Evolutionary conservation across 1,284 basidiomycete species (phyloP).

Genomic region (Cryptococcus amylolentus): DNA sequence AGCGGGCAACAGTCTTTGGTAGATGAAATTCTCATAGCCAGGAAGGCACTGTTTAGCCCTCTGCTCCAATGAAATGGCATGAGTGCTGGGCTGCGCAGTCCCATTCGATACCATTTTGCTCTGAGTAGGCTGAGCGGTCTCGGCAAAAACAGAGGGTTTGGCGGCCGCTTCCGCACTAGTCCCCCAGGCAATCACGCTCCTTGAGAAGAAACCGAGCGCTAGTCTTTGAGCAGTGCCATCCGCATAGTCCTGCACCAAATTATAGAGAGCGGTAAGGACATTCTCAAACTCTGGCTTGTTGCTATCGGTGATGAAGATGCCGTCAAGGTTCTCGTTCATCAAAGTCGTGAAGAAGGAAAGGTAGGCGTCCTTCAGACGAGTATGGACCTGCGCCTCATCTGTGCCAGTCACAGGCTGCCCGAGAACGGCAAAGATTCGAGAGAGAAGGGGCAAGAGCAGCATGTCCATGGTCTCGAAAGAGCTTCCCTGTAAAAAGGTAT

Average conservation of each 20-base stretch:
- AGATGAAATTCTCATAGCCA: conserved; percentile 90
- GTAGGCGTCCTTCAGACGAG: conserved; percentile 88
- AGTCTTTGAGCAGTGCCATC: conserved; percentile 74
- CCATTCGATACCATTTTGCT: conserved; percentile 51
- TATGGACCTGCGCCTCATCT: conserved; percentile 78
- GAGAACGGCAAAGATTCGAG: conserved; percentile 77
- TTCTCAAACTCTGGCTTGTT: conserved; percentile 78
- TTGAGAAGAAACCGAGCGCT: conserved; percentile 74
- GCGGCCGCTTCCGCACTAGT: conserved; percentile 52
- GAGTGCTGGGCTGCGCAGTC: conserved; percentile 32
- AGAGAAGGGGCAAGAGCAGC: conserved; percentile 78
- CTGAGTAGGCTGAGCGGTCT: conserved; percentile 34
- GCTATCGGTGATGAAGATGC: conserved; percentile 72
- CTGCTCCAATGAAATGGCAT: conserved; percentile 34
- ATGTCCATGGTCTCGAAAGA: conserved; percentile 73
- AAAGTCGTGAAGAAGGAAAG: conserved; percentile 78
- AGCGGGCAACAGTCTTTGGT: conserved; percentile 77
- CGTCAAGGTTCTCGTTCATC: conserved; percentile 74
- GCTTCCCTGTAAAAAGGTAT: conserved; percentile 29
- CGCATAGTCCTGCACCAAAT: conserved; percentile 66
- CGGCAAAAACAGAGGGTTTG: conserved; percentile 39
- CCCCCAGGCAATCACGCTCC: conserved; percentile 72
- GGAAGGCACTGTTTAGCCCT: conserved; percentile 60
- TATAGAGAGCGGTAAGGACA: conserved; percentile 62
- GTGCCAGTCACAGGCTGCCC: conserved; percentile 82